These are phyloP conservation scores for Ophiostoma sp. DNA, from an alignment of 2,329 filamentous ascomycete genomes.

Conservation along the genomic window DNA sequence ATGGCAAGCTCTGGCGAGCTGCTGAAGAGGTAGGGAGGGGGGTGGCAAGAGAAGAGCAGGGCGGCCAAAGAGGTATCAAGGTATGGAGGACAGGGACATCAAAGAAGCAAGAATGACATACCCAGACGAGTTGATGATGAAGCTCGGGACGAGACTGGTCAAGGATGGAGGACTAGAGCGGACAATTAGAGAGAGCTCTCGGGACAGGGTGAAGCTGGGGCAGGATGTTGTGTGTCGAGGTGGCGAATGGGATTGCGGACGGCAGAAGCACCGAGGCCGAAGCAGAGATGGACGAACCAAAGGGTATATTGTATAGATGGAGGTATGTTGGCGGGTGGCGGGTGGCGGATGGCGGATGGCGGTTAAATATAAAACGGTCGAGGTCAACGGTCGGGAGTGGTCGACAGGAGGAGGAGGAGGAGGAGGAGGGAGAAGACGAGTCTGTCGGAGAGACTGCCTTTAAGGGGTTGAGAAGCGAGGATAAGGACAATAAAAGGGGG, in stretches of 20 bases:
- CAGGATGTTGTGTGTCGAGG: not conserved
- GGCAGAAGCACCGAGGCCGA: not conserved
- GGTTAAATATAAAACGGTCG: not conserved
- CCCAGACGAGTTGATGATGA: not conserved
- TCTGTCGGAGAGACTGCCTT: conserved; percentile 1
- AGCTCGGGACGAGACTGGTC: not conserved
- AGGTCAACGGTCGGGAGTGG: not conserved
- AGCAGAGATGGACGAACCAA: not conserved
- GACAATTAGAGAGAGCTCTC: not conserved
- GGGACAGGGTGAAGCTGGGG: not conserved
- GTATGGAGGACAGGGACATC: not conserved
- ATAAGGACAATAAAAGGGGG: not conserved
- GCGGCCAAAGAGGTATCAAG: not conserved
- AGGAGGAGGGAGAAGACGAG: not conserved
- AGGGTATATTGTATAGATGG: not conserved
- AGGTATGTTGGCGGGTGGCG: not conserved
- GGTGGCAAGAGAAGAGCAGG: not conserved
- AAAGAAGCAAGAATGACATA: not conserved
- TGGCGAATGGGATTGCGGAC: not conserved
- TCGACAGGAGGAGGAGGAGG: not conserved
- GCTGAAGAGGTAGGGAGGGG: not conserved
- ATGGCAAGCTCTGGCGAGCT: not conserved
- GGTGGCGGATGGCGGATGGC: not conserved
- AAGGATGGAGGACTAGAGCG: not conserved
- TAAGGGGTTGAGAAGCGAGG: not conserved